Conservation (phyloP, 495 filamentous ascomycete species). For the Penicillium pancosmium region DNA sequence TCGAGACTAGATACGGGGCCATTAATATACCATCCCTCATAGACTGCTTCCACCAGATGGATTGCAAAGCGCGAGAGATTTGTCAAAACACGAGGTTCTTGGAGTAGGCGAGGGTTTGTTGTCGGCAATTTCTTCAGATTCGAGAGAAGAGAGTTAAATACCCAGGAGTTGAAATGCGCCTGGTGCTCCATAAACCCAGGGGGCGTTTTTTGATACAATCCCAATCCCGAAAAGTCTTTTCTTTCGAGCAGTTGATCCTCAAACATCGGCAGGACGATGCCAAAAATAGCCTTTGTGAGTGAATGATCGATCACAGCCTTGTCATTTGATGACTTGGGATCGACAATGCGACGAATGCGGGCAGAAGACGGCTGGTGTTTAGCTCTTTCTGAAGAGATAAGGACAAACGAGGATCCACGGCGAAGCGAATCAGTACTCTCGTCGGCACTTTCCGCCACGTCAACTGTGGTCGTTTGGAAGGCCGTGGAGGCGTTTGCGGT, state of each 20-base stretch:
- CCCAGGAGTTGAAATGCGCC: conserved; percentile 90
- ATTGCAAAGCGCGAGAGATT: conserved; percentile 80
- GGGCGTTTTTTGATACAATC: conserved; percentile 84
- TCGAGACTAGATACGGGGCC: conserved; percentile 77
- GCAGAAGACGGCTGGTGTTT: conserved; percentile 57
- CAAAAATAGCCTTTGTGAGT: conserved; percentile 73
- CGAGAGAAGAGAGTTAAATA: conserved; percentile 74
- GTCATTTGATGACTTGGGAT: conserved; percentile 36
- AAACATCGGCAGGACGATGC: conserved; percentile 76
- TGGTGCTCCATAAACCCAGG: conserved; percentile 92
- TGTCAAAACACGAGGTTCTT: conserved; percentile 79
- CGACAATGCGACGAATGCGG: conserved; percentile 63
- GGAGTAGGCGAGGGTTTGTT: conserved; percentile 69
- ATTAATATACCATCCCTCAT: conserved; percentile 93
- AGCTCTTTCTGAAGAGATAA: conserved; percentile 72
- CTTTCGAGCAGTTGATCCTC: conserved; percentile 77
- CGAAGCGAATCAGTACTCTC: conserved; percentile 60
- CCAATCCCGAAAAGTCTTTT: conserved; percentile 90
- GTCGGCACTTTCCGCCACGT: conserved; percentile 48
- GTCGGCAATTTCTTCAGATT: conserved; percentile 69
- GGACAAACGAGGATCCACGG: conserved; percentile 84
- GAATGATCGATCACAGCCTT: conserved; percentile 62
- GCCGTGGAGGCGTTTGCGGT: conserved; percentile 53
- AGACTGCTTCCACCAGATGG: conserved; percentile 85
- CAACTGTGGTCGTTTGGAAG: conserved; percentile 68